Percentiles rank a stretch among this genome's conserved stretches.
phyloP scores from a whole-genome alignment of 2,329 filamentous ascomycete species.

The Ceratocystis papillata region DNA sequence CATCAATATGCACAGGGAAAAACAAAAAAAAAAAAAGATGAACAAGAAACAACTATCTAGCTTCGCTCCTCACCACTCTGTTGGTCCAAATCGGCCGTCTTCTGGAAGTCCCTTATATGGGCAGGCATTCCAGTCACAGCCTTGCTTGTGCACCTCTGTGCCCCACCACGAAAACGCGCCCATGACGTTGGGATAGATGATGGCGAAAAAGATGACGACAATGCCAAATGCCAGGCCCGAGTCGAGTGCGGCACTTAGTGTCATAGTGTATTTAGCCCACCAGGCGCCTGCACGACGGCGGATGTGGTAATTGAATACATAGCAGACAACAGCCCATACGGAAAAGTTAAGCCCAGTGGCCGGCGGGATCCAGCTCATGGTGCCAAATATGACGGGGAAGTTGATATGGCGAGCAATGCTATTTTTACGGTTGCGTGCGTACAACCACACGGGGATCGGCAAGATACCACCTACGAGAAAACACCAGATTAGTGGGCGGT shows the following conservation, averaged over 20 bases:
- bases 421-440: conserved; percentile 48
- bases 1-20: background rate
- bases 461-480: conserved; percentile 67
- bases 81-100: conserved; percentile 56
- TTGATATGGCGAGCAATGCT: conserved; percentile 67
- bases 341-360: conserved; percentile 80
- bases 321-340: conserved; percentile 77
- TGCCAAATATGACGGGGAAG: conserved; percentile 71
- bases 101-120: conserved; percentile 53
- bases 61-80: conserved; percentile 39
- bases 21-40: background rate
- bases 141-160: conserved; percentile 71
- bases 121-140: conserved; percentile 77
- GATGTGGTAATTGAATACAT: conserved; percentile 69
- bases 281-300: conserved; percentile 58
- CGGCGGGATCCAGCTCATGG: conserved; percentile 75
- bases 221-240: conserved; percentile 73
- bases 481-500: conserved; percentile 67
- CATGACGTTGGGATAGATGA: conserved; percentile 70
- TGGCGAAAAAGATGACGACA: conserved; percentile 73
- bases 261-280: conserved; percentile 93
- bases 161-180: conserved; percentile 76
- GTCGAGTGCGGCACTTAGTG: conserved; percentile 69
- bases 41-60: background rate
- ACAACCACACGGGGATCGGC: conserved; percentile 63